Evolutionary conservation across 495 filamentous ascomycete genomes (phyloP).

Genomic region (Penicillium cosmopolitanum): DNA sequence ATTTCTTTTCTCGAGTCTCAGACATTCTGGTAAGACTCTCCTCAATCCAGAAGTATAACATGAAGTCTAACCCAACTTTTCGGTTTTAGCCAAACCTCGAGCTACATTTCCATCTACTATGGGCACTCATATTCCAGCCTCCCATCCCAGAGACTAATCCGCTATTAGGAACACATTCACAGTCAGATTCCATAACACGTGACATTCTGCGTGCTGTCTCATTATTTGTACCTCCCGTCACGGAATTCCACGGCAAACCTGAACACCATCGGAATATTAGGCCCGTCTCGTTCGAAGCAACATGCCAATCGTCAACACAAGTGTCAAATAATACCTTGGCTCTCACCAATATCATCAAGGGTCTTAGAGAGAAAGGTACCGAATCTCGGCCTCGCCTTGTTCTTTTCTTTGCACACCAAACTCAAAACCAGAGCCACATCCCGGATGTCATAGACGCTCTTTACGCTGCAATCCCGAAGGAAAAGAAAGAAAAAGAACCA

Average conservation of each 20-base stretch:
- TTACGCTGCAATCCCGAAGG: not conserved
- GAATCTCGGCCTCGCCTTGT: not conserved
- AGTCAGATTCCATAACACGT: not conserved
- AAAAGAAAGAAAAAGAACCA: not conserved
- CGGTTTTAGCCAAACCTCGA: not conserved
- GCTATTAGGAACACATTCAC: not conserved
- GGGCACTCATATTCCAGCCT: not conserved
- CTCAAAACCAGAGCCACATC: not conserved
- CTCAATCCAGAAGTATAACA: not conserved
- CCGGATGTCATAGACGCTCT: not conserved
- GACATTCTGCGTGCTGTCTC: not conserved
- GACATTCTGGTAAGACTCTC: not conserved
- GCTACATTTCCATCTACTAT: not conserved
- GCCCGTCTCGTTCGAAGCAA: not conserved
- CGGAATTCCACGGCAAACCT: not conserved
- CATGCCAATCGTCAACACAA: not conserved
- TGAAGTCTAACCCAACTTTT: not conserved
- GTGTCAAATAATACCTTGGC: not conserved
- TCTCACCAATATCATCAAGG: not conserved
- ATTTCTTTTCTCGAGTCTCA: not conserved
- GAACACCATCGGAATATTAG: not conserved
- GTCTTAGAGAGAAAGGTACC: not conserved
- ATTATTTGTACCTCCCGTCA: not conserved
- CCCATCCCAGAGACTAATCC: not conserved
- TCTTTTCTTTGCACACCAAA: not conserved